Conservation (phyloP, 2,329 filamentous ascomycete species). For the Xylariaceae sp. region DNA sequence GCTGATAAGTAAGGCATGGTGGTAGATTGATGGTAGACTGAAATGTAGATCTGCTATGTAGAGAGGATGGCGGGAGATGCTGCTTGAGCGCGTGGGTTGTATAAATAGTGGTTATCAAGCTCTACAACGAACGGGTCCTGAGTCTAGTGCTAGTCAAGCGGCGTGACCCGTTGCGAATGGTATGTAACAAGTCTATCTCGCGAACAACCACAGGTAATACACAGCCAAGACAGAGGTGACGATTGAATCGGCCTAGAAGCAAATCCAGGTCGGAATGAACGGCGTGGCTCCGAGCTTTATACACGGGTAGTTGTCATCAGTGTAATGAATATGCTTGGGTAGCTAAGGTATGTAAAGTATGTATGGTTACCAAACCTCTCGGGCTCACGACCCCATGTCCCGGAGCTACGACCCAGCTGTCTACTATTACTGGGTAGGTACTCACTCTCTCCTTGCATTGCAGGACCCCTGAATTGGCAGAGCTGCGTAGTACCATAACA, state of each 20-base stretch:
- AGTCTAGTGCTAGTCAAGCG: neutral
- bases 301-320: too few relatives aligned
- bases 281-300: conserved; percentile 4
- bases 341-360: too few relatives aligned
- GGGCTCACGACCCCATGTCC: too few relatives aligned
- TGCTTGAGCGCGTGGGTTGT: neutral
- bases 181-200: neutral
- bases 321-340: too few relatives aligned
- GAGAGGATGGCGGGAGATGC: neutral
- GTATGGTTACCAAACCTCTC: too few relatives aligned
- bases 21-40: conserved; percentile 2
- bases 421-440: too few relatives aligned
- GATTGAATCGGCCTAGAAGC: neutral
- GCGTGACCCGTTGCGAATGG: neutral
- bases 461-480: neutral
- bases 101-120: neutral
- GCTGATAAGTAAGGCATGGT: conserved; percentile 54
- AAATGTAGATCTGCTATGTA: neutral
- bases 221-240: neutral
- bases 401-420: too few relatives aligned
- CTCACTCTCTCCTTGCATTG: neutral
- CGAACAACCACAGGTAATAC: neutral
- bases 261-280: neutral
- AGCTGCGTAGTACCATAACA: too few relatives aligned
- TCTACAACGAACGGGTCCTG: neutral